Conservation (phyloP, 106 monocot genomes). For the Alisma plantagoaquatica region DNA sequence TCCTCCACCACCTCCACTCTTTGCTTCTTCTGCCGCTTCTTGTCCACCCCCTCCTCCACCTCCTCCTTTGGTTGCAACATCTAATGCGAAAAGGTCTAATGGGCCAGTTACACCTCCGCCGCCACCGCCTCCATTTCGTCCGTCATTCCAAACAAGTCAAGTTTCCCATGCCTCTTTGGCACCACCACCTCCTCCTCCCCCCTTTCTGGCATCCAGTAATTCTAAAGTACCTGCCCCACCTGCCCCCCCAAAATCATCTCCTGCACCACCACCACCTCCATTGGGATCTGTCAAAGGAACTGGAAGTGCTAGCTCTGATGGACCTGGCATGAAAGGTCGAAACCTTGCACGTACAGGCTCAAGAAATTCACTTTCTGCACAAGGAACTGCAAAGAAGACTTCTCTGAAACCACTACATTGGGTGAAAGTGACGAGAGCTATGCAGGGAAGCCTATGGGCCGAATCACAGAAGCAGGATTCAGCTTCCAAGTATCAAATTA, state of each 20-base stretch:
- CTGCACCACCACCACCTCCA: no score
- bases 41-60: no score
- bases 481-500: slow-evolving; percentile 35
- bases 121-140: neutral
- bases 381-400: slow-evolving; percentile 37
- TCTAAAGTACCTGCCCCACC: no score
- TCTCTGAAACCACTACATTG: slow-evolving; percentile 87
- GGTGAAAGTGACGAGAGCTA: slow-evolving; percentile 89
- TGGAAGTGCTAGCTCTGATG: no score
- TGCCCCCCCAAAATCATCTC: no score
- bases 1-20: slow-evolving; percentile 3
- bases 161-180: neutral
- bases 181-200: neutral
- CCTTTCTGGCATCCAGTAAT: neutral
- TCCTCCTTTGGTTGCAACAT: neutral
- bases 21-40: neutral
- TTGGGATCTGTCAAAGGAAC: no score
- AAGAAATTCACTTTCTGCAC: slow-evolving; percentile 24
- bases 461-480: slow-evolving; percentile 76
- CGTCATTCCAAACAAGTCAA: neutral
- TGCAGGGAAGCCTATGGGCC: slow-evolving; percentile 96
- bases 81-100: neutral
- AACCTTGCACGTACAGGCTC: slow-evolving; percentile 16
- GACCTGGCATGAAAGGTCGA: slow-evolving; percentile 23
- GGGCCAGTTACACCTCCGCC: neutral